A percentile compares a stretch with the other conserved stretches of the same genome.
These are phyloP conservation scores for Pythium pyrilobum DNA, from an alignment of 352 stramenopile species.

Conservation along the genomic window DNA sequence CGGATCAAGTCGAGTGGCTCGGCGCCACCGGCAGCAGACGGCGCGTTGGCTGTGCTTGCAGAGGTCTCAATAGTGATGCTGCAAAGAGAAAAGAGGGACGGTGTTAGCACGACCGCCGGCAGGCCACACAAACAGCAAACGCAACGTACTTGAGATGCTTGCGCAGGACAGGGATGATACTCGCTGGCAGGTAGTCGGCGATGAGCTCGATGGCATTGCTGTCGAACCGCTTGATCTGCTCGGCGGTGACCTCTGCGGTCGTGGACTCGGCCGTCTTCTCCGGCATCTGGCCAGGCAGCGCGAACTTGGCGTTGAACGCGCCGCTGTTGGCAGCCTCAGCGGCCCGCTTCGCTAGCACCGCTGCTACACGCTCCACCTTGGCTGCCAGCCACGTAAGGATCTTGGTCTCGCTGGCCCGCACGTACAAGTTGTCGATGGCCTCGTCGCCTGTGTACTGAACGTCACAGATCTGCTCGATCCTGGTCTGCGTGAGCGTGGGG, in stretches of 20 bases:
- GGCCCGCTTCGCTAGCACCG: constrained; percentile 34
- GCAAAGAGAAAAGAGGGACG: neutral
- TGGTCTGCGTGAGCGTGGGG: constrained; percentile 16
- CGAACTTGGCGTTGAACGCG: constrained; percentile 35
- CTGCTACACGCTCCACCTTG: constrained; percentile 42
- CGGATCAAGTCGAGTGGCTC: constrained; percentile 18
- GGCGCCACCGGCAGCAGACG: neutral
- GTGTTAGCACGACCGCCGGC: neutral
- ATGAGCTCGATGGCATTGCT: constrained; percentile 56
- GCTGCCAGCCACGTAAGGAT: constrained; percentile 36
- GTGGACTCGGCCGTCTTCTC: neutral
- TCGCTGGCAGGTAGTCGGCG: constrained; percentile 43
- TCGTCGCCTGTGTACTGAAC: constrained; percentile 41
- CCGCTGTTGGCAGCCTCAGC: constrained; percentile 1
- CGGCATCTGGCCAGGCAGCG: constrained; percentile 18
- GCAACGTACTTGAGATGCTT: constrained; percentile 48
- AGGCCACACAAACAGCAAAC: neutral
- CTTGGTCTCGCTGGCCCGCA: constrained; percentile 57
- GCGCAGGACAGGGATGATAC: constrained; percentile 40
- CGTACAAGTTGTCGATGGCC: constrained; percentile 42
- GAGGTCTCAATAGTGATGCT: neutral
- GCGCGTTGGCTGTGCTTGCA: neutral
- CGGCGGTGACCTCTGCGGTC: neutral
- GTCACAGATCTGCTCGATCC: constrained; percentile 48
- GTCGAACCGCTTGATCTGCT: constrained; percentile 22